These are phyloP conservation scores for Tanacetum coccineum DNA, from an alignment of 129 eudicot species.

Conservation along the genomic window DNA sequence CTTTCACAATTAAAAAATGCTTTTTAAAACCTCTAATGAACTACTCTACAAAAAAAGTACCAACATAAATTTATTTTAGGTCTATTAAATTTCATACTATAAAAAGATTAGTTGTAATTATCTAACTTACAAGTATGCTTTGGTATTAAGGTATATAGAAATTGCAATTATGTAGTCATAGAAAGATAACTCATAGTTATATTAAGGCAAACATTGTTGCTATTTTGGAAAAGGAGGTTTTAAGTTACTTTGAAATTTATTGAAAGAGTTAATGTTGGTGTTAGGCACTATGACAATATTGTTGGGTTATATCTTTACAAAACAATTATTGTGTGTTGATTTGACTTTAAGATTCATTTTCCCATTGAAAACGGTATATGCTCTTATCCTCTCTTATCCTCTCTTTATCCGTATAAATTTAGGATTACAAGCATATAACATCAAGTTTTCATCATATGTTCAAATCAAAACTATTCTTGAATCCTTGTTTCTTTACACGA, in stretches of 20 bases:
- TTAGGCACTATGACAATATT: conserved; percentile 19
- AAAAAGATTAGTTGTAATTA: too few species aligned
- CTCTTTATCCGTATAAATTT: not conserved
- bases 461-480: not conserved
- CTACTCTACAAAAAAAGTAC: too few species aligned
- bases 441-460: not conserved
- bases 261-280: conserved; percentile 5
- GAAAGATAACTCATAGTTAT: not conserved
- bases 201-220: conserved; percentile 1
- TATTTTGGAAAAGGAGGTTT: conserved; percentile 6
- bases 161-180: too few species aligned
- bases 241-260: conserved; percentile 11
- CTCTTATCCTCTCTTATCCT: not conserved
- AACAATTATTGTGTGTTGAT: conserved; percentile 7
- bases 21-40: too few species aligned
- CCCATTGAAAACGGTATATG: conserved; percentile 7
- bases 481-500: not conserved
- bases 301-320: conserved; percentile 1
- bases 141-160: too few species aligned
- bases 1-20: too few species aligned
- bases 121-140: too few species aligned
- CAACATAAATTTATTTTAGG: too few species aligned
- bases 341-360: conserved; percentile 2
- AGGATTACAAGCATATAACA: not conserved
- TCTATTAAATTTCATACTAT: too few species aligned